Conservation (phyloP, 1,284 basidiomycete genomes). For the Ustilago nuda region DNA sequence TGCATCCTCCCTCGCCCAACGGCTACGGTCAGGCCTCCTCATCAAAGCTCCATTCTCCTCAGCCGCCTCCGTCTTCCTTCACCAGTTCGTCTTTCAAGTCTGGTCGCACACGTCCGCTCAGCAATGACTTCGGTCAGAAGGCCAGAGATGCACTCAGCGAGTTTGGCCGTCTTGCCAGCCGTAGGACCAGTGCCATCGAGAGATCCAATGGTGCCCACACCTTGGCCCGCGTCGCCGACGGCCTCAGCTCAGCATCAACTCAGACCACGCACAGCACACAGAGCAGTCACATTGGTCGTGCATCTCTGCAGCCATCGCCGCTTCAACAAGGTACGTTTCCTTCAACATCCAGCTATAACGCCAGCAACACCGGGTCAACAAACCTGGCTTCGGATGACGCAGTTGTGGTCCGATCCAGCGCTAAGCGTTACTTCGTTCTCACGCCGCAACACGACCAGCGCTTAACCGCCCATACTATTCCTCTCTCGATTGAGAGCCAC, state of each 20-base stretch:
- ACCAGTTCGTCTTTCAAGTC: constrained; percentile 3
- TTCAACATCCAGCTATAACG: neutral
- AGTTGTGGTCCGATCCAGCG: constrained; percentile 5
- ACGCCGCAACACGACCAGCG: constrained; percentile 29
- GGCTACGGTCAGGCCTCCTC: constrained; percentile 16
- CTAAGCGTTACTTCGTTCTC: constrained; percentile 19
- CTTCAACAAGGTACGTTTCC: neutral
- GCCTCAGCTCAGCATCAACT: constrained; percentile 19
- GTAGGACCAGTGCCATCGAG: constrained; percentile 28
- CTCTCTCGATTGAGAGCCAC: constrained; percentile 32
- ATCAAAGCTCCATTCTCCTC: constrained; percentile 14
- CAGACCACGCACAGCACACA: constrained; percentile 2
- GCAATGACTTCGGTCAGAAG: constrained; percentile 35
- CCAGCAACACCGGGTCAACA: neutral
- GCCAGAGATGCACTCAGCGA: constrained; percentile 42
- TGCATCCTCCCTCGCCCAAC: constrained; percentile 13
- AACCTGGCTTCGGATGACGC: constrained; percentile 22
- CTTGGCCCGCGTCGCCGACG: constrained; percentile 33
- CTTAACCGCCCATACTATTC: constrained; percentile 8
- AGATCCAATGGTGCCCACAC: constrained; percentile 35
- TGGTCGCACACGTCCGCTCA: constrained; percentile 23
- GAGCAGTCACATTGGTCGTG: constrained; percentile 1
- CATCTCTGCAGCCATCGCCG: constrained; percentile 15
- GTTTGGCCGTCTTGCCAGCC: constrained; percentile 31
- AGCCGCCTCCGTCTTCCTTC: constrained; percentile 30